These are phyloP conservation scores for Yamadazyma diospyri DNA, from an alignment of 1,139 yeast species.

Conservation along the genomic window DNA sequence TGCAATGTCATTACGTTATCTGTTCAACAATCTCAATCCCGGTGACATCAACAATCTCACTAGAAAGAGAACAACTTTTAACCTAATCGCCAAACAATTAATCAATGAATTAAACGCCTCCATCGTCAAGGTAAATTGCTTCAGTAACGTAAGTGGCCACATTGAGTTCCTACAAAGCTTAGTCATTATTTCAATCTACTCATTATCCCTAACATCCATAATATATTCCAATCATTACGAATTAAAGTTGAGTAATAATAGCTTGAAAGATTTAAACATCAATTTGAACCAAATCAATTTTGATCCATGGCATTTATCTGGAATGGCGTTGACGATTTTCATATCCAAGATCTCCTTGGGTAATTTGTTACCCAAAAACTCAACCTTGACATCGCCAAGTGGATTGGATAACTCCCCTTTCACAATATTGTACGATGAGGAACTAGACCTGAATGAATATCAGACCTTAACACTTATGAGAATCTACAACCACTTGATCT, in stretches of 20 bases:
- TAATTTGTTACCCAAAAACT: slow-evolving; percentile 16
- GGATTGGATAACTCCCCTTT: slow-evolving; percentile 19
- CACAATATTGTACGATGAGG: slow-evolving; percentile 28
- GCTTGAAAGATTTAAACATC: slow-evolving; percentile 18
- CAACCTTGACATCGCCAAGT: slow-evolving; percentile 8
- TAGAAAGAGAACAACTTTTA: slow-evolving; percentile 21
- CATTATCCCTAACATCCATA: slow-evolving; percentile 53
- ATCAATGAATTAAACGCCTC: slow-evolving; percentile 44
- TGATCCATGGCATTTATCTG: slow-evolving; percentile 63
- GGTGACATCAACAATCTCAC: slow-evolving; percentile 20
- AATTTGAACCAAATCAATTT: slow-evolving; percentile 20
- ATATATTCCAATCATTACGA: slow-evolving; percentile 19
- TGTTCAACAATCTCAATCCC: slow-evolving; percentile 23
- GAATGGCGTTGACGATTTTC: slow-evolving; percentile 56
- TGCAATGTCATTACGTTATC: slow-evolving; percentile 53
- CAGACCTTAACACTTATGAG: slow-evolving; percentile 52
- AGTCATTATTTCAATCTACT: slow-evolving; percentile 59
- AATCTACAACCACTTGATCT: slow-evolving; percentile 69
- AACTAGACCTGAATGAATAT: slow-evolving; percentile 38
- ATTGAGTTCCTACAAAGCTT: slow-evolving; percentile 66
- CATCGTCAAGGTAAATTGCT: slow-evolving; percentile 23
- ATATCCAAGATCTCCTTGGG: slow-evolving; percentile 45
- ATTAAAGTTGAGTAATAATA: slow-evolving; percentile 12
- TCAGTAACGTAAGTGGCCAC: slow-evolving; percentile 23
- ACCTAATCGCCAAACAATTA: slow-evolving; percentile 27